Evolutionary conservation across 345 rosid genomes (phyloP), one percentile per base, ranked within the genome.

Genomic region (Corchorus capsularis): DNA sequence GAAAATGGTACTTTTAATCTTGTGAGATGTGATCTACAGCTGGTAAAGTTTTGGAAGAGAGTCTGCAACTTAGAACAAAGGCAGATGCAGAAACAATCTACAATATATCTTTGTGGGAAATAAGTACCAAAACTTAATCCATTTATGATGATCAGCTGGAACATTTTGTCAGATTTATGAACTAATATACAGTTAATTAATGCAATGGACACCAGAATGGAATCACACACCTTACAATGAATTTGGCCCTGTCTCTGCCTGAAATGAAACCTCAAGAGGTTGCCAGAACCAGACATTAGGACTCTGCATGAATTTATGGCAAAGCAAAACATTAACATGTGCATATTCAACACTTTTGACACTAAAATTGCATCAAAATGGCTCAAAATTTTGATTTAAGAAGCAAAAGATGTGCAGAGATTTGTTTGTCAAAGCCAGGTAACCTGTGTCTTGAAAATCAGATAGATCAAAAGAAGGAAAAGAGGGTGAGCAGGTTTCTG

Each of bases 401-500:
- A 39, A 63, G 49, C 6, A 8, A 37, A 27, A 63, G 6, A 8
- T 39, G 47, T 47, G 47, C 3, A 11, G 50, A 13, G 65, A 41
- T 52, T 53, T 49, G 16, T 73, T 69, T 17, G 57, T 71, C 72
- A n/a, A 66, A 57, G 8, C 56, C 69, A 20, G 16, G 22, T 14
- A 68, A 17, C 32, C 3, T 49, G 12, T 20, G 46, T 13, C 64
- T 55, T 68, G 63, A 71, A 77, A 67, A 46, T 54, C 37, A 73
- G 62, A 46, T 37, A 63, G 10, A 76, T 22, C 35, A 80, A 45
- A 17, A 81, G 66, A 61, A 81, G 72, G 65, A 76, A 66, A 63
- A 63, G 16, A 34, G 13, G 5, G 45, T 19, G 56, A 73, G 69
- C 50, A 34, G 77, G 79, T 65, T 72, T 79, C 50, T 35, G 37